Conservation (phyloP, 306 rosid species). For the Canavalia gladiata region DNA sequence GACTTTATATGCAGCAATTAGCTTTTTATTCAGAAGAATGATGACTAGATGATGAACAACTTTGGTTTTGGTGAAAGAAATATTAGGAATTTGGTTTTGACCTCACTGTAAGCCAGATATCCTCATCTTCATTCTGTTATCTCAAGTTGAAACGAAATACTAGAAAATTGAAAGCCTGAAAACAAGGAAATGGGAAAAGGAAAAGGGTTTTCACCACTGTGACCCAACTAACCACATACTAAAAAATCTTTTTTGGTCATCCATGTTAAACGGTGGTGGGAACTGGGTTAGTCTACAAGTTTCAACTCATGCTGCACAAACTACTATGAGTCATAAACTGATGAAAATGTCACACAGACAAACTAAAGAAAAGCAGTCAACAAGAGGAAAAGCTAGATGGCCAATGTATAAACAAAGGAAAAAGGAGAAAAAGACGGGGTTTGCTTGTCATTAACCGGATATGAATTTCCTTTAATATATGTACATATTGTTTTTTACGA, state of each 20-base stretch:
- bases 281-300: constrained; percentile 26
- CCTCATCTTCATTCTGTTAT: constrained; percentile 43
- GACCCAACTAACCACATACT: constrained; percentile 41
- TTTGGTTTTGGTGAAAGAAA: constrained; percentile 54
- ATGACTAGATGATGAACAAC: constrained; percentile 64
- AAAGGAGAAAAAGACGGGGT: constrained; percentile 51
- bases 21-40: constrained; percentile 67
- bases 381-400: constrained; percentile 52
- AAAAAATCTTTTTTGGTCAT: not conserved
- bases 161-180: constrained; percentile 54
- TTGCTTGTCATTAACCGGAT: constrained; percentile 64
- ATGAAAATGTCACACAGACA: constrained; percentile 44
- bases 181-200: constrained; percentile 58
- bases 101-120: constrained; percentile 53
- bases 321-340: constrained; percentile 49
- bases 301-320: constrained; percentile 51
- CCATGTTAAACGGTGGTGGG: constrained; percentile 32
- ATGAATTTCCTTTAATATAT: constrained; percentile 39
- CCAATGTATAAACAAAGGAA: constrained; percentile 44
- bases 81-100: constrained; percentile 49
- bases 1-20: constrained; percentile 62
- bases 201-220: constrained; percentile 34
- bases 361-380: constrained; percentile 78
- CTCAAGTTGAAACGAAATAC: constrained; percentile 40
- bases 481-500: constrained; percentile 68